Conservation (phyloP, 2,329 filamentous ascomycete genomes). For the Aspergillus novoparasiticus region DNA sequence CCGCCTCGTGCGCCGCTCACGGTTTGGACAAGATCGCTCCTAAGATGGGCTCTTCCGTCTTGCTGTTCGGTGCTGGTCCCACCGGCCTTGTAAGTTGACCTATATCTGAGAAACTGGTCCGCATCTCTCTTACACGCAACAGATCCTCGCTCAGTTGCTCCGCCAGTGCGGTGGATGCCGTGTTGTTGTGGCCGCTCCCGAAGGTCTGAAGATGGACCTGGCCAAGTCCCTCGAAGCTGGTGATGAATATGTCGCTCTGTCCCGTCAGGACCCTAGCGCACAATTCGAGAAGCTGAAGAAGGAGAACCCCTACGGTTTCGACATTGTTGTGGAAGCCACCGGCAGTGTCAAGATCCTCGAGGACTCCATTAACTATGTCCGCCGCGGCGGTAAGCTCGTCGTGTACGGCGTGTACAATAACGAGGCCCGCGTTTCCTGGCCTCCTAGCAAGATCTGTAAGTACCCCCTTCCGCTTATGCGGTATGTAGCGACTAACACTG, state of each 20-base stretch:
- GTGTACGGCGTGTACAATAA: conserved; percentile 72
- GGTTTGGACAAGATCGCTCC: conserved; percentile 70
- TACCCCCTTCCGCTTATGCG: conserved; percentile 3
- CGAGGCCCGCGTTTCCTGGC: conserved; percentile 65
- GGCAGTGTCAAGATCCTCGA: conserved; percentile 70
- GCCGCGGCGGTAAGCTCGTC: conserved; percentile 70
- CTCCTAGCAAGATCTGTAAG: conserved; percentile 71
- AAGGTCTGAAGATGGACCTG: conserved; percentile 71
- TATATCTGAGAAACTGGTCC: background rate
- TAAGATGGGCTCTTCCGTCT: conserved; percentile 64
- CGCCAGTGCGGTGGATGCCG: conserved; percentile 68
- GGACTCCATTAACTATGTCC: conserved; percentile 70
- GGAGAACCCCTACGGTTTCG: conserved; percentile 72
- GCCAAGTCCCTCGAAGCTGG: conserved; percentile 55
- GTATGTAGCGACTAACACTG: background rate
- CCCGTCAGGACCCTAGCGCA: conserved; percentile 53
- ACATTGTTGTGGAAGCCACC: conserved; percentile 72
- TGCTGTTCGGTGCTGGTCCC: conserved; percentile 70
- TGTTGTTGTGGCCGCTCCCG: conserved; percentile 69
- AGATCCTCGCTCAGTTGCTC: conserved; percentile 63
- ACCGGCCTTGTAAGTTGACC: conserved; percentile 63
- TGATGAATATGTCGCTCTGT: conserved; percentile 52
- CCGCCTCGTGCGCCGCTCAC: conserved; percentile 71
- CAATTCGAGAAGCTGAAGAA: conserved; percentile 65
- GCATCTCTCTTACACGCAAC: background rate